Percentiles rank a stretch among this genome's conserved stretches.
phyloP scores from a whole-genome alignment of 768 basidiomycete genomes.

The Lactarius sp. region DNA sequence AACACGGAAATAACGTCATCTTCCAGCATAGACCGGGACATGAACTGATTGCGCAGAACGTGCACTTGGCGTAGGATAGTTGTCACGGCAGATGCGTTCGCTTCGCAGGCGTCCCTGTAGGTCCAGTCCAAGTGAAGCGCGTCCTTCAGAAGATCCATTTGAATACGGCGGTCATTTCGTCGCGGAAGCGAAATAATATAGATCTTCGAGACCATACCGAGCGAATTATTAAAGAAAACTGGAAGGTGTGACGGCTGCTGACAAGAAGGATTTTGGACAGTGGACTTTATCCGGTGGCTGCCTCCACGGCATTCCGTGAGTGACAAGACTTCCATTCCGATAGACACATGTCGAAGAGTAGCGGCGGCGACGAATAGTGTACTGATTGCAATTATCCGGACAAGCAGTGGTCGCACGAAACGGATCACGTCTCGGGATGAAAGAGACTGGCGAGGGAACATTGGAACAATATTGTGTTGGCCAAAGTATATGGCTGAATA shows the following conservation, averaged over 20 bases:
- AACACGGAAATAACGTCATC: slow-evolving; percentile 20
- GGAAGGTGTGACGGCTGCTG: neutral
- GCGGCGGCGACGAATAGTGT: neutral
- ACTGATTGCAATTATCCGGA: neutral
- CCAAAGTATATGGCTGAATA: neutral
- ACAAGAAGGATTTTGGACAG: neutral
- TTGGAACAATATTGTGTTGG: neutral
- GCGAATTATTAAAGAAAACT: slow-evolving; percentile 13
- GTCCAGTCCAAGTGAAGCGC: slow-evolving; percentile 48
- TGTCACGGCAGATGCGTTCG: slow-evolving; percentile 37
- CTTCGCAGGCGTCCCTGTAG: slow-evolving; percentile 46
- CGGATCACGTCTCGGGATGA: neutral
- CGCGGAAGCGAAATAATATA: slow-evolving; percentile 58
- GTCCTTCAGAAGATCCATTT: slow-evolving; percentile 53
- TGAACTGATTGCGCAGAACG: slow-evolving; percentile 30
- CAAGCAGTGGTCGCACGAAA: neutral
- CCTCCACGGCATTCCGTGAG: neutral
- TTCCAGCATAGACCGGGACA: slow-evolving; percentile 40
- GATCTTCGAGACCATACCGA: slow-evolving; percentile 41
- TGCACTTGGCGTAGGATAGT: slow-evolving; percentile 43
- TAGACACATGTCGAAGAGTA: slow-evolving; percentile 4
- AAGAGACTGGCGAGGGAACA: neutral
- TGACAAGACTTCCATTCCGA: neutral
- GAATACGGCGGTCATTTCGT: slow-evolving; percentile 48
- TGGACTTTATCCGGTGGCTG: neutral